Conservation (phyloP, 441 rosid genomes). For the Erodium trifolium region DNA sequence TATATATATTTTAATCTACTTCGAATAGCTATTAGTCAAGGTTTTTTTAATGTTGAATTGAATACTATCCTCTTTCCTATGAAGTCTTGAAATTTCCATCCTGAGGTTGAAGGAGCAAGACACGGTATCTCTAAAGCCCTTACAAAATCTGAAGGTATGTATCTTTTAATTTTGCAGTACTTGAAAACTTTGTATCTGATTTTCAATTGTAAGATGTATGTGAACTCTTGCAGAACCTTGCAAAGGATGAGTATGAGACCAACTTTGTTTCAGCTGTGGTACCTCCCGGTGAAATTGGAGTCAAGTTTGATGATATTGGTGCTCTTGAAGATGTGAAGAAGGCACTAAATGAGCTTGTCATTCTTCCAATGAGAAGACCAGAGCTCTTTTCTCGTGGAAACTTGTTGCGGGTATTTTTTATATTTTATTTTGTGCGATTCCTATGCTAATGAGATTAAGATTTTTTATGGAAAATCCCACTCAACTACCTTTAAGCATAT, state of each 20-base stretch:
- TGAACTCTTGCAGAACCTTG: constrained; percentile 51
- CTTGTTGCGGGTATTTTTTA: constrained; percentile 61
- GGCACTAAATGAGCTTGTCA: constrained; percentile 87
- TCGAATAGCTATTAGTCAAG: constrained; percentile 14
- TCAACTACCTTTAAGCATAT: too few species aligned
- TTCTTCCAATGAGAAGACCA: constrained; percentile 96
- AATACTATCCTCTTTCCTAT: constrained; percentile 24
- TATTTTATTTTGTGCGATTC: constrained; percentile 12
- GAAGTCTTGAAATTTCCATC: constrained; percentile 79
- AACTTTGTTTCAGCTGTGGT: constrained; percentile 88
- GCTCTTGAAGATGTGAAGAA: constrained; percentile 93
- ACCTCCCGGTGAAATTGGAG: constrained; percentile 87
- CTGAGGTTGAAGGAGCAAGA: constrained; percentile 71
- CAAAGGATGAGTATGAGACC: constrained; percentile 74
- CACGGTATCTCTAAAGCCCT: constrained; percentile 44
- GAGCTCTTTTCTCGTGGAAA: constrained; percentile 85
- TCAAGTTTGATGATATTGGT: constrained; percentile 84
- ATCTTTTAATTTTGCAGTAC: constrained; percentile 8
- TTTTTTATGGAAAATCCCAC: background rate
- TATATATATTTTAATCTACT: constrained; percentile 20
- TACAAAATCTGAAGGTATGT: constrained; percentile 73
- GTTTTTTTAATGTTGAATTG: constrained; percentile 19
- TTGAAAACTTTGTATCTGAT: constrained; percentile 15
- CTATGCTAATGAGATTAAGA: constrained; percentile 6
- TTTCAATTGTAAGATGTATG: constrained; percentile 17